Evolutionary conservation across 352 stramenopile species (phyloP), one percentile per base, ranked within the genome.

Genomic region (Bremia lactucae): DNA sequence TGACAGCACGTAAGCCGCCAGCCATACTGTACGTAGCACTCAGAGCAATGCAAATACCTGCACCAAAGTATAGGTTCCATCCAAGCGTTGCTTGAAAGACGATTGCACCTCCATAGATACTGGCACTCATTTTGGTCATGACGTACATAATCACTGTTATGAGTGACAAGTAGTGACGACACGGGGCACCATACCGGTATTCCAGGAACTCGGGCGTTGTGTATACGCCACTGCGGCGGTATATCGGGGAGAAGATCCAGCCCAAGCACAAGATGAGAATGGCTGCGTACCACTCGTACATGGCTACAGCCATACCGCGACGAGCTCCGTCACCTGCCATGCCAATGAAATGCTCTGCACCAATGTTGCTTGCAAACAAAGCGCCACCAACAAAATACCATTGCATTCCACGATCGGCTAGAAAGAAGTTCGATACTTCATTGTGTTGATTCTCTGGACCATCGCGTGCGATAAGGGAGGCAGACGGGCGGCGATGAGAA

Each of bases 321-420:
- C 55, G 58, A 29, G 72, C 70, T 15, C 70, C 72, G 37, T 77
- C 68, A 8, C 72, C 72, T 6, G 72, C 68, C 66, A 85, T 81
- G 16, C 72, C 72, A 14, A 85, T 59, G 56, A 85, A 85, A 49
- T 83, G 70, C 45, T 83, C 65, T 10, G 67, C 66, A 34, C 72
- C 72, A 49, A 85, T 81, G 54, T 85, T 83, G 36, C 59, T 76
- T 10, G 70, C 70, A 40, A 83, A 85, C 3, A 83, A 40, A 20
- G 69, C 65, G 26, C 68, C 68, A 14, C 68, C 68, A 4, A 81
- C 65, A 25, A 78, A 65, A 39, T 76, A 81, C 68, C 72, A 81
- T 57, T 78, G 61, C 69, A 82, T 80, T 36, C 69, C 64, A 6
- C 68, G 65, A 35, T 84, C 72, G 1, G 72, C 72, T 4, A 84